Conservation (phyloP, 202 grass and related monocot genomes). For the Brachypodium distachyon region DNA sequence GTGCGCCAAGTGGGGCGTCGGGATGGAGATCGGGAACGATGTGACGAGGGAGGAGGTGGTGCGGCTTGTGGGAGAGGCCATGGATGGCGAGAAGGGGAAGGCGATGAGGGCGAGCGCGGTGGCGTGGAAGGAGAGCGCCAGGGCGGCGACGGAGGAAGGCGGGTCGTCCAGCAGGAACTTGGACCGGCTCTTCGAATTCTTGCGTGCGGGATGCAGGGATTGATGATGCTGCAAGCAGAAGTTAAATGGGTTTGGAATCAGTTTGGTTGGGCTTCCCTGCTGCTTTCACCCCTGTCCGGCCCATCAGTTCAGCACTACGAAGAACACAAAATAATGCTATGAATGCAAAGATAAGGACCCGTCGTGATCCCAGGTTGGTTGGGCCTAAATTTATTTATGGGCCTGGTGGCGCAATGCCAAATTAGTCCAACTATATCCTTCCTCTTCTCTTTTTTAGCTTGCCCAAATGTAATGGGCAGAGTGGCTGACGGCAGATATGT, state of each 20-base stretch:
- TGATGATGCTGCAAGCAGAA: background rate
- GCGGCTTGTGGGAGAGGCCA: conserved; percentile 35
- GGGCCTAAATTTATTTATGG: no score
- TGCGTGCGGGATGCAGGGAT: conserved; percentile 12
- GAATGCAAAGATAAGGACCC: no score
- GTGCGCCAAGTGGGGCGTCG: conserved; percentile 50
- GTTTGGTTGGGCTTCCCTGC: background rate
- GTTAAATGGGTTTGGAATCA: background rate
- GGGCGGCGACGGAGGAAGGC: background rate
- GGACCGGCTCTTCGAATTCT: conserved; percentile 29
- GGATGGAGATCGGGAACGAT: conserved; percentile 45
- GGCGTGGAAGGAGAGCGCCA: conserved; percentile 41
- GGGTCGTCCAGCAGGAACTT: conserved; percentile 30
- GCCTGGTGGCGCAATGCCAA: no score
- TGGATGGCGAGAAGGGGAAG: conserved; percentile 52
- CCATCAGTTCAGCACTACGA: no score
- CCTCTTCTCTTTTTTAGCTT: no score
- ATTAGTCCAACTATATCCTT: no score
- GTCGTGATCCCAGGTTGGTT: no score
- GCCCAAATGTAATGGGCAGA: no score
- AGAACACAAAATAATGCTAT: no score
- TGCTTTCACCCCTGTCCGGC: background rate
- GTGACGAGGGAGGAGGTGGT: conserved; percentile 51
- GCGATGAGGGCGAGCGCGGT: conserved; percentile 32
- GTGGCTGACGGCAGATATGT: no score